Evolutionary conservation across 2,329 filamentous ascomycete genomes (phyloP).

Genomic region (Hypoxylon sp.): DNA sequence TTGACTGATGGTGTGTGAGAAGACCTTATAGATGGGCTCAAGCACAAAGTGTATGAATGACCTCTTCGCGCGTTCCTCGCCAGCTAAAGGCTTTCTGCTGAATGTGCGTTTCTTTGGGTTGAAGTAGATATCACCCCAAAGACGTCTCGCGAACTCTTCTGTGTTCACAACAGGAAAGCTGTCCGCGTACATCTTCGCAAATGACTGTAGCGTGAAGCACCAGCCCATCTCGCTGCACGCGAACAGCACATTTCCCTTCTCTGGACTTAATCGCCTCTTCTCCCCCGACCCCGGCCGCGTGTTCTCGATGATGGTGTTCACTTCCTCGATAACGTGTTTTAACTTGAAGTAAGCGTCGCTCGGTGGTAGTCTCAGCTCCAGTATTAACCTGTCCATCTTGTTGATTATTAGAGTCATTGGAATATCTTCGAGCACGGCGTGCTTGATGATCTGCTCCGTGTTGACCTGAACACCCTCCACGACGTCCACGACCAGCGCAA

Average conservation of each 20-base stretch:
- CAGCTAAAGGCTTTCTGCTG: slow-evolving; percentile 77
- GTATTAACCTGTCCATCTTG: slow-evolving; percentile 95
- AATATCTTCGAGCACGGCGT: slow-evolving; percentile 89
- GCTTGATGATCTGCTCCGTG: slow-evolving; percentile 96
- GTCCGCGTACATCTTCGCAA: slow-evolving; percentile 95
- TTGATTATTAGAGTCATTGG: slow-evolving; percentile 93
- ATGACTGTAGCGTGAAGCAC: slow-evolving; percentile 95
- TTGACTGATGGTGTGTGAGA: slow-evolving; percentile 93
- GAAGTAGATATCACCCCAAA: slow-evolving; percentile 98
- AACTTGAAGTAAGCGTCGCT: slow-evolving; percentile 98
- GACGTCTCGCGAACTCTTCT: slow-evolving; percentile 82
- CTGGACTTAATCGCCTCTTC: slow-evolving; percentile 85
- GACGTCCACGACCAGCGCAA: slow-evolving; percentile 94
- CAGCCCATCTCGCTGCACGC: slow-evolving; percentile 93
- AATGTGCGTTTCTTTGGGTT: slow-evolving; percentile 93
- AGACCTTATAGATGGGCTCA: slow-evolving; percentile 98
- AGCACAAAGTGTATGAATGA: slow-evolving; percentile 95
- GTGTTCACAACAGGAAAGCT: slow-evolving; percentile 85
- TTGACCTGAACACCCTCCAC: slow-evolving; percentile 99
- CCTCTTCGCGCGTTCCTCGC: slow-evolving; percentile 83
- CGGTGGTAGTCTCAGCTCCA: slow-evolving; percentile 93
- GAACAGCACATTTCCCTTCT: slow-evolving; percentile 98
- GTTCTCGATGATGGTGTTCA: slow-evolving; percentile 95
- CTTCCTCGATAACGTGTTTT: slow-evolving; percentile 98
- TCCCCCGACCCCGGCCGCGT: slow-evolving; percentile 85